These are phyloP conservation scores for Peniophora sp. DNA, from an alignment of 1,284 basidiomycete genomes.

Conservation along the genomic window DNA sequence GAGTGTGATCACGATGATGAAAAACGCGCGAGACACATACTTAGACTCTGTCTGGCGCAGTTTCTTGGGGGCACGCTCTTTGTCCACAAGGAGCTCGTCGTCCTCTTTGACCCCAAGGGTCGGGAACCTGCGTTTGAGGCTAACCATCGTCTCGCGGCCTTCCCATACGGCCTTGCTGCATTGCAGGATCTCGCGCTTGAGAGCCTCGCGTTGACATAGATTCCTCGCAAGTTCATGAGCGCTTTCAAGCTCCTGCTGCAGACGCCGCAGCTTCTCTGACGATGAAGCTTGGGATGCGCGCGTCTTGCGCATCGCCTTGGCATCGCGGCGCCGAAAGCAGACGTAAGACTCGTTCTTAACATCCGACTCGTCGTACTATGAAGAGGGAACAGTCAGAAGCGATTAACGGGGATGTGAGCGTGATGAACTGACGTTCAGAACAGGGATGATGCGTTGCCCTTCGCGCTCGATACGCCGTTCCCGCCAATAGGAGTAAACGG, in stretches of 20 bases:
- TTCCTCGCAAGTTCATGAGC: conserved; percentile 68
- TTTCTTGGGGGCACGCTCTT: not conserved
- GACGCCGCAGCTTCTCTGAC: conserved; percentile 78
- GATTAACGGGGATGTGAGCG: conserved; percentile 5
- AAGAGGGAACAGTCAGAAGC: conserved; percentile 1
- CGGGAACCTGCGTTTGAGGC: conserved; percentile 76
- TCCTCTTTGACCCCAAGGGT: conserved; percentile 64
- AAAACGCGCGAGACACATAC: not conserved
- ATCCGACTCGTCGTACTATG: conserved; percentile 86
- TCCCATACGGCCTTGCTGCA: conserved; percentile 72
- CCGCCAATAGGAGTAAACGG: conserved; percentile 23
- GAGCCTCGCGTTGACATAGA: conserved; percentile 64
- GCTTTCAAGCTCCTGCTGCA: conserved; percentile 70
- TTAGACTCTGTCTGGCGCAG: not conserved
- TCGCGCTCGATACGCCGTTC: conserved; percentile 22
- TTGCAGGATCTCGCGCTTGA: conserved; percentile 61
- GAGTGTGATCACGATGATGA: conserved; percentile 3
- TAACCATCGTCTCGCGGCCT: conserved; percentile 65
- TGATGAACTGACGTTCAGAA: conserved; percentile 20
- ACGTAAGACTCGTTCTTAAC: conserved; percentile 44
- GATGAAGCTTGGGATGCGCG: conserved; percentile 73
- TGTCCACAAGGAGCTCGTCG: conserved; percentile 43
- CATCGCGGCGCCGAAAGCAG: not conserved
- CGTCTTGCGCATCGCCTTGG: conserved; percentile 1
- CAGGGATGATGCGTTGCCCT: conserved; percentile 23